Base-by-base conservation (phyloP, 1,284 basidiomycete species). In the Cryptococcus maquisensis region DNA sequence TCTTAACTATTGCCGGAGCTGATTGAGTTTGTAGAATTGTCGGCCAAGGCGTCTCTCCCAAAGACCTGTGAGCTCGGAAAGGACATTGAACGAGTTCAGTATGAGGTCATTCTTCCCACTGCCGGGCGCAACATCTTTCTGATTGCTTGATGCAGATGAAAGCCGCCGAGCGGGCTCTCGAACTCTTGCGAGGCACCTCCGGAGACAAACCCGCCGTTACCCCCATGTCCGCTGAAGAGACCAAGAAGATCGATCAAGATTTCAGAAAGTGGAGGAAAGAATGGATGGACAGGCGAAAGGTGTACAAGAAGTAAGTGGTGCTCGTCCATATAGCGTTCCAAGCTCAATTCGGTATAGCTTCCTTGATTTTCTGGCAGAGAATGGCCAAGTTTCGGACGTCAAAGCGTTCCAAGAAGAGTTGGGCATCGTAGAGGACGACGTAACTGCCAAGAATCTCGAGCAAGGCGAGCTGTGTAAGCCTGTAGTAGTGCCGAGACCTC, bases 61-160 rank as follows among this genome's bases (percentile, higher is more conserved):
- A 88, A 86, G 28, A 86, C 90, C 57, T 74, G 71, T 3, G 85
- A 88, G 54, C 78, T 93, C 2, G 54, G 51, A 3, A 52, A 46
- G 7, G 66, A 62, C 38, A 74, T 78, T 46, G 50, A 59, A n/a
- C 54, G 55, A 2, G 47, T 74, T 35, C 52, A 69, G 37, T 53
- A 57, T 12, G 65, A 75, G 56, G 76, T 76, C 38, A 57, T 65
- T 48, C 41, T 20, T 7, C 35, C 37, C 20, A 46, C 20, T 18
- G 38, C 2, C 10, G 24, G 8, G 23, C 12, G 15, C 28, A 13
- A 21, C 12, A 10, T 12, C 4, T 6, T 2, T 8, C 24, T 21
- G 21, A 46, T 46, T 9, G 4, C 16, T 9, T 21, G n/a, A 26
- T 5, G 8, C 24, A 76, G 72, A 73, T 74, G 54, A 56, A 55